Base-by-base conservation (phyloP, 495 filamentous ascomycete genomes). In the Hypoxylon trugodes region DNA sequence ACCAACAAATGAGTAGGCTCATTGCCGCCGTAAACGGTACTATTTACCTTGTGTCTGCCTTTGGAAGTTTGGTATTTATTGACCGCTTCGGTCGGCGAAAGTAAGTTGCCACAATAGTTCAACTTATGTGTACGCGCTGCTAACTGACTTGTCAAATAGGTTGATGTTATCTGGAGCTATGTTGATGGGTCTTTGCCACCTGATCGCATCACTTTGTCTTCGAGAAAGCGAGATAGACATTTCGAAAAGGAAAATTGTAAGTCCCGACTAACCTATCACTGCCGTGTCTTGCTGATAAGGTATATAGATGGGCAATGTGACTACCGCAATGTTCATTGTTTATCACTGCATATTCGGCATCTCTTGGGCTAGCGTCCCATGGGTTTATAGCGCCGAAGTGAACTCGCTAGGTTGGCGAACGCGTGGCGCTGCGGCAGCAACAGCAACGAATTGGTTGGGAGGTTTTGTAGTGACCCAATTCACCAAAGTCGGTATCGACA, bases 371-470 rank as follows among this genome's bases (percentile, higher is more conserved):
- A 66, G 63, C 1, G 63, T 69, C 0, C 70, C 74, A 2, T 76
- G 74, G 74, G 64, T 76, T 3, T 76, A 75, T 30, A 61, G 61
- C 10, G 66, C 74, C 6, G 75, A 78, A 50, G 46, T 78, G 13
- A 76, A 74, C 19, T 76, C 74, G 0, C 55, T 78, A 0, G 65
- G 67, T 13, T 74, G 72, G 75, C 55, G 75, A 9, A 72, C 73
- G 0, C 68, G 70, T n/a, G 75, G 75, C n/a, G 74, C 74, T 5
- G 73, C 71, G 6, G 66, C 72, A 0, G 73, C 69, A 4, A 78
- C 75, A 1, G 73, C 73, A 1, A 78, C 71, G 0, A 78, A 78
- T 30, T 78, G 74, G 75, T 36, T 73, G 2, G 59, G 49, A n/a
- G 73, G 73, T 1, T 76, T 74, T 25, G 71, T 73, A 8, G 73